phyloP scores from a whole-genome alignment of 2,329 filamentous ascomycete species.

The Atkinsonella texensis region DNA sequence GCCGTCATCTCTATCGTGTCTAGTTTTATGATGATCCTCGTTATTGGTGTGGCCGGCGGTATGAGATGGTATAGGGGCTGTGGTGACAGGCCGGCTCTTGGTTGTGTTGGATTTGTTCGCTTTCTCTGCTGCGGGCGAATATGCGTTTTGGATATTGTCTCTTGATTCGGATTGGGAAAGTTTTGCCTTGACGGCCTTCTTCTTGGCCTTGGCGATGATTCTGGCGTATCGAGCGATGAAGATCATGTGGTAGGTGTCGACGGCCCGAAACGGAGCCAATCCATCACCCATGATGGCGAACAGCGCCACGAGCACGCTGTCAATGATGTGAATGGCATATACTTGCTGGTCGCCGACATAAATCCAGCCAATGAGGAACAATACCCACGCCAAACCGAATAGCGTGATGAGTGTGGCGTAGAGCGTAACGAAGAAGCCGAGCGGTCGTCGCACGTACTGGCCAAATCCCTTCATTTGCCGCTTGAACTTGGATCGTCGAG shows the following conservation, averaged over 20 bases:
- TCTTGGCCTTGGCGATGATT: slow-evolving; percentile 31
- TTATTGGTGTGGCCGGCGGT: slow-evolving; percentile 22
- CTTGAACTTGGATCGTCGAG: slow-evolving; percentile 66
- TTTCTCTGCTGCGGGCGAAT: background rate
- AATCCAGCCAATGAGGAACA: slow-evolving; percentile 87
- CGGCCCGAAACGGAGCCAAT: slow-evolving; percentile 59
- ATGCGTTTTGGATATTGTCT: slow-evolving; percentile 10
- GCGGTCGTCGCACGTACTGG: slow-evolving; percentile 62
- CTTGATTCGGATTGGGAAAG: background rate
- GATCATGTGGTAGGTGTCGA: slow-evolving; percentile 82
- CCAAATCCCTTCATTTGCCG: slow-evolving; percentile 68
- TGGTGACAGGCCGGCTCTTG: background rate
- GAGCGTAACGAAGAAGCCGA: slow-evolving; percentile 73
- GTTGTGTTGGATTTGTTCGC: background rate
- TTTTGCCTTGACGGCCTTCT: slow-evolving; percentile 3
- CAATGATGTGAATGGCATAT: slow-evolving; percentile 58
- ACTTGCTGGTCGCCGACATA: slow-evolving; percentile 63
- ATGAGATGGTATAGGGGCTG: background rate
- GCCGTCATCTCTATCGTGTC: slow-evolving; percentile 12
- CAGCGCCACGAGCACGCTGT: slow-evolving; percentile 57
- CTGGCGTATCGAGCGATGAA: slow-evolving; percentile 59
- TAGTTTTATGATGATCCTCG: slow-evolving; percentile 17
- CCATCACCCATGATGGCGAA: slow-evolving; percentile 62
- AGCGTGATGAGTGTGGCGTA: slow-evolving; percentile 75
- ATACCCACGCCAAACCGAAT: slow-evolving; percentile 77